These are phyloP conservation scores for Arachis monticola DNA, from an alignment of 331 rosid species.

Conservation along the genomic window DNA sequence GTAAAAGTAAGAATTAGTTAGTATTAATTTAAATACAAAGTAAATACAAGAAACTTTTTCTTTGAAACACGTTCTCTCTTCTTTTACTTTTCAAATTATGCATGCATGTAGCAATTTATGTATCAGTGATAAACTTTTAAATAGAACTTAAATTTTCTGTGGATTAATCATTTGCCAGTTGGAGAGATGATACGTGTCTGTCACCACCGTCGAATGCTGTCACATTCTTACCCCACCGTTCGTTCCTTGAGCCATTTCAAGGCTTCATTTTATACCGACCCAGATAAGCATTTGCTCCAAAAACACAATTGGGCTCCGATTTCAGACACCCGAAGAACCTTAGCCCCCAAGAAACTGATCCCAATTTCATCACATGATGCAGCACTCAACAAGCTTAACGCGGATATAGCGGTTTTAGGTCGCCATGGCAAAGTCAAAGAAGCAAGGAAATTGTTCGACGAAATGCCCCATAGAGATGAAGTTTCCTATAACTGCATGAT, in stretches of 20 bases:
- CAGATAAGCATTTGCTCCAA: neutral
- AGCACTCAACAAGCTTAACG: slow-evolving; percentile 28
- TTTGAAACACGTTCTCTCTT: neutral
- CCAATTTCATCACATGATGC: slow-evolving; percentile 3
- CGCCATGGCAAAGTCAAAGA: slow-evolving; percentile 36
- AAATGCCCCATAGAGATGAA: slow-evolving; percentile 42
- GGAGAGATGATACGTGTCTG: slow-evolving; percentile 10
- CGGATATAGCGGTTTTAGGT: slow-evolving; percentile 38
- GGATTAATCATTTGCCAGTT: no score
- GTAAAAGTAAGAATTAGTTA: no score
- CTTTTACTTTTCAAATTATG: neutral
- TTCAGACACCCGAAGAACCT: slow-evolving; percentile 1
- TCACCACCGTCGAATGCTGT: slow-evolving; percentile 5
- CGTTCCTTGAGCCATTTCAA: slow-evolving; percentile 28
- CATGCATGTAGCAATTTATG: neutral
- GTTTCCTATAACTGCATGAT: slow-evolving; percentile 48
- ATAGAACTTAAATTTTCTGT: neutral
- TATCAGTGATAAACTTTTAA: no score
- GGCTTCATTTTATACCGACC: slow-evolving; percentile 30
- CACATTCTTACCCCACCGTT: neutral
- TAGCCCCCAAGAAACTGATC: neutral
- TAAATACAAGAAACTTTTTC: no score
- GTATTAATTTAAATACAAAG: no score
- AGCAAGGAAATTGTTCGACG: slow-evolving; percentile 49
- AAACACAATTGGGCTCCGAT: neutral